phyloP scores from a whole-genome alignment of 192 early-diverging fungal genomes.

The Coemansia sp. region DNA sequence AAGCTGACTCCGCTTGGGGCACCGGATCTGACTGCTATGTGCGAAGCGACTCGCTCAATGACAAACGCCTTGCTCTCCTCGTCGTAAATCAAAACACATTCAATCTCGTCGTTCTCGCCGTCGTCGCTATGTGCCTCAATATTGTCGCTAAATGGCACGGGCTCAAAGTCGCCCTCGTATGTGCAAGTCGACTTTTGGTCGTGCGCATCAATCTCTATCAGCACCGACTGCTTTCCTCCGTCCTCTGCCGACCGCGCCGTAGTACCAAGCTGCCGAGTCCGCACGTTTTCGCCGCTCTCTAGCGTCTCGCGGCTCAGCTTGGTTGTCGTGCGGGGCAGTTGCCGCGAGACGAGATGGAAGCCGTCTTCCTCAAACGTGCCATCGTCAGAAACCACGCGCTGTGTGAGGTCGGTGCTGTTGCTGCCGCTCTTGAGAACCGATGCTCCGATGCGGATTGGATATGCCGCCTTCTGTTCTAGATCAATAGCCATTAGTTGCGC shows the following conservation, averaged over 20 bases:
- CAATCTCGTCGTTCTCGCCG: slow-evolving; percentile 19
- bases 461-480: slow-evolving; percentile 42
- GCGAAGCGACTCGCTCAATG: slow-evolving; percentile 33
- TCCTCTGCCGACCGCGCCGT: not conserved
- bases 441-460: slow-evolving; percentile 24
- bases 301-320: slow-evolving; percentile 47
- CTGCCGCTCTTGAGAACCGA: slow-evolving; percentile 14
- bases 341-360: slow-evolving; percentile 45
- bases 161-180: slow-evolving; percentile 50
- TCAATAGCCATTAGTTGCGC: slow-evolving; percentile 44
- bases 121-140: not conserved
- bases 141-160: not conserved
- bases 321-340: slow-evolving; percentile 46
- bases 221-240: slow-evolving; percentile 4
- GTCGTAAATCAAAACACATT: slow-evolving; percentile 50
- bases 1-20: slow-evolving; percentile 6
- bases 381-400: not conserved
- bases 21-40: slow-evolving; percentile 15
- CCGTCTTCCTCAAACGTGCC: slow-evolving; percentile 11
- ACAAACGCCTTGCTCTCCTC: slow-evolving; percentile 42
- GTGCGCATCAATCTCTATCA: slow-evolving; percentile 35
- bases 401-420: not conserved
- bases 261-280: slow-evolving; percentile 18
- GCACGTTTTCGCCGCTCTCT: slow-evolving; percentile 25
- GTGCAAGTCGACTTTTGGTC: slow-evolving; percentile 38